Evolutionary conservation across 177 flowering plant genomes (phyloP), one percentile per base, ranked within the genome.

Genomic region (Vitis hybrid): DNA sequence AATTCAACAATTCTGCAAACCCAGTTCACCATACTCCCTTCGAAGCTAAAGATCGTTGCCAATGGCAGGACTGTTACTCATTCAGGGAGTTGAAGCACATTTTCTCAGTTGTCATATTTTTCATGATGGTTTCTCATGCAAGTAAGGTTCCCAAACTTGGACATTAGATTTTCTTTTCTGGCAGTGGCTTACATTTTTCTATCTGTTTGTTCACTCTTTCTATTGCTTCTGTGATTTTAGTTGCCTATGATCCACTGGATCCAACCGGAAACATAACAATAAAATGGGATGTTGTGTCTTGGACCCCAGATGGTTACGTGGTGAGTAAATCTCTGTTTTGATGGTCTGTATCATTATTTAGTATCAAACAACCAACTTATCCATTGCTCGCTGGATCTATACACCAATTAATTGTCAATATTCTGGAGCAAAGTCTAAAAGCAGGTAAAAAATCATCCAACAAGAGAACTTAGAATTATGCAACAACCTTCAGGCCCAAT

Each of bases 241-340:
- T 5, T 58, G 79, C 71, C 3, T 77, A 73, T 51, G 76, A 77
- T 73, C 65, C 76, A 3, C 18, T 77, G 69, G 76, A 77, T 70
- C 79, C 77, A 10, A 70, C 51, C 33, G 77, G 80, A 2, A 77
- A 73, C 60, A 69, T 78, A 26, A 78, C 75, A 2, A 69, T 78
- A 56, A 71, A 71, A 68, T 78, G 81, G 81, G 81, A 78, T 56
- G 39, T 74, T 14, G 15, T 78, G 64, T 60, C 71, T 64, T 78
- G 77, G 77, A 71, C 74, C 26, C 53, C 70, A 22, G 81, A 63
- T 56, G 74, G 75, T 9, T 74, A 71, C 22, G 75, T 74, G 62
- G 81, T 78, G 49, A 71, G 81, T 59, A 29, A 31, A 45, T n/a
- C 11, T 63, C 49, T 49, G 8, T 2, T 2, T 4, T 49, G 15